Evolutionary conservation across 2,329 filamentous ascomycete species (phyloP).

Genomic region (Xylariaceae sp.): DNA sequence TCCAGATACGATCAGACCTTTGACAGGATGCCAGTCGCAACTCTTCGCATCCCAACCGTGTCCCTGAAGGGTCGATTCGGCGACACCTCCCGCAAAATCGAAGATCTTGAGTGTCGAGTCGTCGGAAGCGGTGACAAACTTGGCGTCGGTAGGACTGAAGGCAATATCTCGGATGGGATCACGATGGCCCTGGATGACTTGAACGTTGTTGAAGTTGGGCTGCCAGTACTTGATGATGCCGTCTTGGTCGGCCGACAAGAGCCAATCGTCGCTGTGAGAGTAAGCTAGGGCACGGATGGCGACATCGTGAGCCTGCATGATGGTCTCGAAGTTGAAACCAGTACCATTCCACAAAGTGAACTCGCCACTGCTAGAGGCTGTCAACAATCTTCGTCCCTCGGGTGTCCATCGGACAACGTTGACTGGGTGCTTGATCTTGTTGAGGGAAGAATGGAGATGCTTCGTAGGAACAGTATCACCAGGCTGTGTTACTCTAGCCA

Average conservation of each 20-base stretch:
- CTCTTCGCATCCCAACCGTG: conserved; percentile 97
- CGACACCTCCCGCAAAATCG: conserved; percentile 81
- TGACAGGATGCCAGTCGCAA: conserved; percentile 95
- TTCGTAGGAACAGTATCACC: conserved; percentile 90
- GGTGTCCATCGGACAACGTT: conserved; percentile 98
- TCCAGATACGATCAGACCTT: conserved; percentile 88
- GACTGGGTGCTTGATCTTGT: conserved; percentile 96
- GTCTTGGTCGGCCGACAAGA: conserved; percentile 91
- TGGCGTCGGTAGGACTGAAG: conserved; percentile 89
- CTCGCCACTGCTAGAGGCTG: conserved; percentile 91
- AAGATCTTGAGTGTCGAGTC: conserved; percentile 93
- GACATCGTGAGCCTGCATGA: conserved; percentile 94
- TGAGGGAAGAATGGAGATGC: conserved; percentile 94
- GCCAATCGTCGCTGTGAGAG: conserved; percentile 94
- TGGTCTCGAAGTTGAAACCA: conserved; percentile 98
- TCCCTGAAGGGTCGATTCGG: conserved; percentile 80
- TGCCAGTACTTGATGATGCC: conserved; percentile 98
- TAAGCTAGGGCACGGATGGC: conserved; percentile 79
- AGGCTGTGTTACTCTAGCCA: conserved; percentile 66
- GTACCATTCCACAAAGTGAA: conserved; percentile 99
- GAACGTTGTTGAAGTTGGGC: conserved; percentile 97
- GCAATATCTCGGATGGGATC: conserved; percentile 88
- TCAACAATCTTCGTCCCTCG: conserved; percentile 84
- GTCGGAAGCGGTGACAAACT: conserved; percentile 94
- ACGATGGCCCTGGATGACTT: conserved; percentile 84